Evolutionary conservation across 2,329 filamentous ascomycete genomes (phyloP).

Genomic region (Colletotrichum sojae): DNA sequence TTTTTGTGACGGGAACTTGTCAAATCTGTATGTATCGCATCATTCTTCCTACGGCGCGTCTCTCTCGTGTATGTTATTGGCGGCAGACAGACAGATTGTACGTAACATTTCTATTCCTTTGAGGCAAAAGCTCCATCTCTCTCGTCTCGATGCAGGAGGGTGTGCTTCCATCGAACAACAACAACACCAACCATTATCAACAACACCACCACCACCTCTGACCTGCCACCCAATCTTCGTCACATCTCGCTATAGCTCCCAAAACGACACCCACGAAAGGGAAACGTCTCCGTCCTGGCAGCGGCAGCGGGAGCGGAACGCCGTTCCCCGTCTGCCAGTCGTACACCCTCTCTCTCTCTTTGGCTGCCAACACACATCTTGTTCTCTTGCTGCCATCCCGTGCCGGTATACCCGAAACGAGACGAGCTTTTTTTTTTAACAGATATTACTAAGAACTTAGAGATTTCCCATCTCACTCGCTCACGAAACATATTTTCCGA

Average conservation of each 20-base stretch:
- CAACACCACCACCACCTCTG: not conserved
- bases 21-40: constrained; percentile 19
- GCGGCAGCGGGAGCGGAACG: not conserved
- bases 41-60: not conserved
- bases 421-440: not conserved
- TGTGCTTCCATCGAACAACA: constrained; percentile 5
- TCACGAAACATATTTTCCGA: too few relatives aligned
- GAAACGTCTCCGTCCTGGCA: not conserved
- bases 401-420: not conserved
- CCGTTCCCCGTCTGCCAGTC: not conserved
- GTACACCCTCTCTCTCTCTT: not conserved
- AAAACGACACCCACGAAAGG: not conserved
- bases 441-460: not conserved
- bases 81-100: too few relatives aligned
- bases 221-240: not conserved
- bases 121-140: not conserved
- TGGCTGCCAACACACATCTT: too few relatives aligned
- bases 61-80: not conserved
- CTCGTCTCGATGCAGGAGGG: not conserved
- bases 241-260: too few relatives aligned
- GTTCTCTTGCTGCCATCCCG: too few relatives aligned
- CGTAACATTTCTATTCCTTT: too few relatives aligned
- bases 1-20: too few relatives aligned
- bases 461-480: not conserved
- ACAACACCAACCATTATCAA: not conserved